A percentile compares a stretch with the other conserved stretches of the same genome.
Conservation (phyloP, 306 rosid species). For the Psophocarpus tetragonolobus region DNA sequence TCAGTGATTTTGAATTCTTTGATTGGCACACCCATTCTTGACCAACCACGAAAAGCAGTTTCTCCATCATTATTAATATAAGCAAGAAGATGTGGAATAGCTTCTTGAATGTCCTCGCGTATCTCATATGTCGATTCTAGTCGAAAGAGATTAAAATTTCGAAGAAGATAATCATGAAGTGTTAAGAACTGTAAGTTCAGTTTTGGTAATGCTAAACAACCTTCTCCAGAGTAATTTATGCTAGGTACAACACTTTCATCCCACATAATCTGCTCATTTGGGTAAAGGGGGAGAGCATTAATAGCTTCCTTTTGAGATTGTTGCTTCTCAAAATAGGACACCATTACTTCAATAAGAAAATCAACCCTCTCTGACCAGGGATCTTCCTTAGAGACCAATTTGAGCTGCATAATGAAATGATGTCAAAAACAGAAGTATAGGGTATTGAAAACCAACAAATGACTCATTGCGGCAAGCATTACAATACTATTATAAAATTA, state of each 20-base stretch:
- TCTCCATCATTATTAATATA: conserved; percentile 84
- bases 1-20: conserved; percentile 78
- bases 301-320: conserved; percentile 97
- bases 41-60: conserved; percentile 97
- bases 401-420: conserved; percentile 65
- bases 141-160: conserved; percentile 95
- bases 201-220: conserved; percentile 98
- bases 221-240: conserved; percentile 97
- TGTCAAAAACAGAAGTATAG: conserved; percentile 17
- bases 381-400: conserved; percentile 80
- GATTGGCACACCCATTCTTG: conserved; percentile 97
- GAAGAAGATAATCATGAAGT: conserved; percentile 94
- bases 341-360: conserved; percentile 93
- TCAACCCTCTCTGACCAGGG: conserved; percentile 95
- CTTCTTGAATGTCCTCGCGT: conserved; percentile 98
- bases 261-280: conserved; percentile 98
- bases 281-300: conserved; percentile 97
- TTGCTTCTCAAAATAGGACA: conserved; percentile 93
- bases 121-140: conserved; percentile 98
- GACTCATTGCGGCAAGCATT: conserved; percentile 21
- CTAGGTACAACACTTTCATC: conserved; percentile 99
- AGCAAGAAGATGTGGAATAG: conserved; percentile 94
- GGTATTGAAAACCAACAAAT: conserved; percentile 18
- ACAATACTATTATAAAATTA: conserved; percentile 8
- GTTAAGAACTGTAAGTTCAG: conserved; percentile 92